Percentiles rank a stretch among this genome's conserved stretches.
Conservation (phyloP, 129 eudicot species). For the Saussurea involucrata region DNA sequence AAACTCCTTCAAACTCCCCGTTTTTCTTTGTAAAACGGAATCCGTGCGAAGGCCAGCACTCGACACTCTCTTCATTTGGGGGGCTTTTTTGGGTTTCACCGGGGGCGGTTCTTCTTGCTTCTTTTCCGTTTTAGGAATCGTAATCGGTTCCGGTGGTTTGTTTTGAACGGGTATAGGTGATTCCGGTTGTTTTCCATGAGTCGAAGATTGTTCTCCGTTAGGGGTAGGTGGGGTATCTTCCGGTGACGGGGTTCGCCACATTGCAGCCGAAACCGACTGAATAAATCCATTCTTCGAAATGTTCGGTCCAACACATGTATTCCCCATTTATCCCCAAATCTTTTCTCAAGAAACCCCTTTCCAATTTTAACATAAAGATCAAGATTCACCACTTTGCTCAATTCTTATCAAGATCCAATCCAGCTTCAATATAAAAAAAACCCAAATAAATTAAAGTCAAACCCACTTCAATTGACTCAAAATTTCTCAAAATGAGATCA, state of each 20-base stretch:
- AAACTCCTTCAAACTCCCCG: conserved; percentile 73
- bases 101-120: conserved; percentile 33
- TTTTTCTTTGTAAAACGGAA: conserved; percentile 68
- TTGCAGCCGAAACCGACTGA: conserved; percentile 91
- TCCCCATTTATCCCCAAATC: conserved; percentile 60
- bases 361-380: conserved; percentile 13
- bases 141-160: conserved; percentile 68
- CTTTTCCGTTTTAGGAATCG: conserved; percentile 55
- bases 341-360: conserved; percentile 6
- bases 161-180: conserved; percentile 55
- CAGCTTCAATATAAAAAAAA: conserved; percentile 10
- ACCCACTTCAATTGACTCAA: conserved; percentile 26
- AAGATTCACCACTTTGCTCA: background rate
- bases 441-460: conserved; percentile 30
- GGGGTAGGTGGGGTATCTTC: conserved; percentile 41
- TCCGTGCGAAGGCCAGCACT: conserved; percentile 85
- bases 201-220: conserved; percentile 44
- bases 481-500: conserved; percentile 13
- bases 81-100: conserved; percentile 52
- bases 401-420: conserved; percentile 28
- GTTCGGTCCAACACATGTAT: conserved; percentile 92
- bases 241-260: conserved; percentile 71
- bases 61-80: conserved; percentile 60
- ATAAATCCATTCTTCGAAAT: conserved; percentile 64
- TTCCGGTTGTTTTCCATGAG: conserved; percentile 42